Conservation (phyloP, 495 filamentous ascomycete species). For the Xylaria cubensis region DNA sequence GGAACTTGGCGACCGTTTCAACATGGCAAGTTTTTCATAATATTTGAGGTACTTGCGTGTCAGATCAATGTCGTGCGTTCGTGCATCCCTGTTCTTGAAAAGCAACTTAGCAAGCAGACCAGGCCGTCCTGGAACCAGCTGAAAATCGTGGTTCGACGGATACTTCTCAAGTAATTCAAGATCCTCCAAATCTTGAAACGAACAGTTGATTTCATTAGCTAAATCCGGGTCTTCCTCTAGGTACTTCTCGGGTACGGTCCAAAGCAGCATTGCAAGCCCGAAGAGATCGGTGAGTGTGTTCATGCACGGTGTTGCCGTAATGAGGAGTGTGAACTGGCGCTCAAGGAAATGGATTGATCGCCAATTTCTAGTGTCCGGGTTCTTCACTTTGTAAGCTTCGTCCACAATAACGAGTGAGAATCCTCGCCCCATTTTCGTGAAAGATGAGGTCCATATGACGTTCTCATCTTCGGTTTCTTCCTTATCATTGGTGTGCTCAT, state of each 20-base stretch:
- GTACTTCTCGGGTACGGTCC: conserved; percentile 27
- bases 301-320: conserved; percentile 39
- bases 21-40: conserved; percentile 36
- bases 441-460: conserved; percentile 30
- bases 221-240: background rate
- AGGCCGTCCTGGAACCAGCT: conserved; percentile 32
- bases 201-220: background rate
- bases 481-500: too few species aligned
- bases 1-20: conserved; percentile 37
- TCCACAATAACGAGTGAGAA: conserved; percentile 41
- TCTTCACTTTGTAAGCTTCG: conserved; percentile 38
- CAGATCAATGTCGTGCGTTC: conserved; percentile 21
- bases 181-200: background rate
- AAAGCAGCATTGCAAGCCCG: conserved; percentile 32
- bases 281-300: conserved; percentile 35
- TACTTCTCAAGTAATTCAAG: conserved; percentile 24
- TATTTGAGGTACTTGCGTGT: conserved; percentile 33
- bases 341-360: conserved; percentile 34
- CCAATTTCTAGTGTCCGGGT: conserved; percentile 28
- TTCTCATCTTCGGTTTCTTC: background rate
- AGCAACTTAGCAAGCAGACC: conserved; percentile 28
- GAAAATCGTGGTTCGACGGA: conserved; percentile 18
- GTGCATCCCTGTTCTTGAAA: background rate
- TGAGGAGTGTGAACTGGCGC: conserved; percentile 35
- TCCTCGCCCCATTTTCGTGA: conserved; percentile 22